Conservation (phyloP, 2,329 filamentous ascomycete genomes). For the Colletotrichum scovillei region DNA sequence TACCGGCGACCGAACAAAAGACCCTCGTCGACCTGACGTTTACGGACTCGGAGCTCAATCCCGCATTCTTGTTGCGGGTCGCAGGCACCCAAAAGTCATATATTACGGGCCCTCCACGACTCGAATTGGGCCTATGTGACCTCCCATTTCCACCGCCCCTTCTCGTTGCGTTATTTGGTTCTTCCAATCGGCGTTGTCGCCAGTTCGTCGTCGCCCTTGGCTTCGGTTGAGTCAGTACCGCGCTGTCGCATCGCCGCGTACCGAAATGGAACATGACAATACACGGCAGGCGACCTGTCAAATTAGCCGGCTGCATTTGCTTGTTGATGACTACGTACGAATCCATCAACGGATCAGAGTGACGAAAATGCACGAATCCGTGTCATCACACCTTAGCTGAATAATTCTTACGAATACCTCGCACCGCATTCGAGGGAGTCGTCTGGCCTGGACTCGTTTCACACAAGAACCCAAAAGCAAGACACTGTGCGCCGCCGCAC, state of each 20-base stretch:
- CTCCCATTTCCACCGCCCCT: background rate
- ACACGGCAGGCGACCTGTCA: background rate
- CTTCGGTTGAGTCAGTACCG: conserved; percentile 24
- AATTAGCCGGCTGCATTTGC: background rate
- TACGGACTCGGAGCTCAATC: conserved; percentile 20
- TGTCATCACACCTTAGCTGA: background rate
- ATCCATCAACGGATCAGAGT: background rate
- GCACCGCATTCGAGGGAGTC: background rate
- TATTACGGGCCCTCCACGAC: background rate
- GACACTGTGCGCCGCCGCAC: background rate
- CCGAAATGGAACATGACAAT: conserved; percentile 15
- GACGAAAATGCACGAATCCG: background rate
- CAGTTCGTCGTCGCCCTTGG: conserved; percentile 4
- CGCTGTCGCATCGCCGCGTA: conserved; percentile 21
- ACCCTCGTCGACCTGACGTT: background rate
- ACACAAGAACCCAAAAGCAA: background rate
- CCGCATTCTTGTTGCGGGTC: conserved; percentile 27
- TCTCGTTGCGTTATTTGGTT: background rate
- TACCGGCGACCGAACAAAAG: background rate
- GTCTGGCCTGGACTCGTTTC: background rate
- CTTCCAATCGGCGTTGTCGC: conserved; percentile 2
- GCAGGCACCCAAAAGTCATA: conserved; percentile 6
- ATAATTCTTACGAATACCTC: background rate
- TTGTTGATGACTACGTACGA: background rate
- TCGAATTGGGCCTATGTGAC: conserved; percentile 5